phyloP scores from a whole-genome alignment of 2,329 filamentous ascomycete genomes.

The Ceratocystis cacaofunesta region DNA sequence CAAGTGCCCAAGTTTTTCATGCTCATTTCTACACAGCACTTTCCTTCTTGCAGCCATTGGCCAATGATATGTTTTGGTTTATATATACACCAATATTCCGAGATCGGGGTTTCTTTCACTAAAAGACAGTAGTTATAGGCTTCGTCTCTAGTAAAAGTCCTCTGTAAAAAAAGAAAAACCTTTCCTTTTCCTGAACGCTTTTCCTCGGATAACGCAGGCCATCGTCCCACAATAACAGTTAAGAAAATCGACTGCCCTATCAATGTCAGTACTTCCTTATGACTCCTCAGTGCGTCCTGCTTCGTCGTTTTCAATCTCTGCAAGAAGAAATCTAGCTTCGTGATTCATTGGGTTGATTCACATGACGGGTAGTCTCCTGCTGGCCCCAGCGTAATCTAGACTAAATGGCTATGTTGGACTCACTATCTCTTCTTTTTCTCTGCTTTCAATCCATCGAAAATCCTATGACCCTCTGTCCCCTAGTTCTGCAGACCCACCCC shows the following conservation, averaged over 20 bases:
- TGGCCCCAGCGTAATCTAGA: neutral
- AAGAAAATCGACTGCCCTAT: neutral
- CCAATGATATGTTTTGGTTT: neutral
- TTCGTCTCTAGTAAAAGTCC: neutral
- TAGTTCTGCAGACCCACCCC: neutral
- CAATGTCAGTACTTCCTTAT: neutral
- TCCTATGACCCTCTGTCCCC: neutral
- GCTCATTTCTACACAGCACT: neutral
- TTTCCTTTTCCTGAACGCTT: neutral
- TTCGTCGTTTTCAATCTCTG: neutral
- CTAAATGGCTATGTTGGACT: neutral
- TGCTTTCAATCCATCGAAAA: neutral
- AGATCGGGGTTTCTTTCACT: neutral
- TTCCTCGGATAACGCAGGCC: neutral
- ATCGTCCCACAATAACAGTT: neutral
- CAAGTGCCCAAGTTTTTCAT: neutral
- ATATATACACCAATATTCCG: neutral
- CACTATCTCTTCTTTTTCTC: neutral
- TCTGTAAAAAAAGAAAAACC: neutral
- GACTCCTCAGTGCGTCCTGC: neutral
- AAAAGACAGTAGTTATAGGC: neutral
- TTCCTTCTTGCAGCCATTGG: neutral
- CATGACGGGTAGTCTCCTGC: neutral
- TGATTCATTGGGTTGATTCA: neutral
- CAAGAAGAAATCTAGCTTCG: neutral